A percentile compares a stretch with the other conserved stretches of the same genome.
phyloP scores from a whole-genome alignment of 2,329 filamentous ascomycete species.

The Nemania sp. region DNA sequence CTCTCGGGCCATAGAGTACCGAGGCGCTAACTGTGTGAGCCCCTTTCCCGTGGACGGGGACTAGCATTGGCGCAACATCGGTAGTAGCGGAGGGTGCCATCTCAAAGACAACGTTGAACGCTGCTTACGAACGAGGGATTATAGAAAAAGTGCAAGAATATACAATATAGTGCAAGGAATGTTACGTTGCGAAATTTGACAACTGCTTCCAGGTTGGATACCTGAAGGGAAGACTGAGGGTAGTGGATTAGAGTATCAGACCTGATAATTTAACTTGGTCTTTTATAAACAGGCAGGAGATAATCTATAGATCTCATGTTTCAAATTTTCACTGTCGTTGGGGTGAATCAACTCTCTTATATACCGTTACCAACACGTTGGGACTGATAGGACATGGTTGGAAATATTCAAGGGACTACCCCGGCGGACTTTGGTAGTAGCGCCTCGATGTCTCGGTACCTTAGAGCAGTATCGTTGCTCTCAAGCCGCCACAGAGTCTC shows the following conservation, averaged over 20 bases:
- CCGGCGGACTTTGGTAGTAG: slow-evolving; percentile 9
- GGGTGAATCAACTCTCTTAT: slow-evolving; percentile 21
- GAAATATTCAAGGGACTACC: slow-evolving; percentile 1
- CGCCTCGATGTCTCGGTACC: slow-evolving; percentile 20
- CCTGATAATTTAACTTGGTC: no score
- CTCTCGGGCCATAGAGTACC: slow-evolving; percentile 59
- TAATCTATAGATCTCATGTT: no score
- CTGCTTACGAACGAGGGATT: slow-evolving; percentile 15
- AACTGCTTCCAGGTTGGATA: not conserved
- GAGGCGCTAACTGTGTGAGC: slow-evolving; percentile 53
- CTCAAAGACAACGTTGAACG: slow-evolving; percentile 41
- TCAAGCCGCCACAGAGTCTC: slow-evolving; percentile 16
- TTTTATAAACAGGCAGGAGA: no score
- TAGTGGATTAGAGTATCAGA: no score
- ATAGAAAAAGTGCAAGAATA: not conserved
- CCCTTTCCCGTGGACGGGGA: slow-evolving; percentile 48
- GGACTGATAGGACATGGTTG: not conserved
- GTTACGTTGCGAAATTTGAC: no score
- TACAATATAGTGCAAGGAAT: not conserved
- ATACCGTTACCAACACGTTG: slow-evolving; percentile 3
- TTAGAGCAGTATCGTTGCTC: slow-evolving; percentile 25
- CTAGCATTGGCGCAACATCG: slow-evolving; percentile 49
- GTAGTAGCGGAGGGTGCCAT: slow-evolving; percentile 57
- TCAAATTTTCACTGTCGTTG: slow-evolving; percentile 6
- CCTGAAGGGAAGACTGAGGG: no score